Evolutionary conservation across 2,329 filamentous ascomycete genomes (phyloP), one percentile per base, ranked within the genome.

Genomic region (Aspergillus caelatus): DNA sequence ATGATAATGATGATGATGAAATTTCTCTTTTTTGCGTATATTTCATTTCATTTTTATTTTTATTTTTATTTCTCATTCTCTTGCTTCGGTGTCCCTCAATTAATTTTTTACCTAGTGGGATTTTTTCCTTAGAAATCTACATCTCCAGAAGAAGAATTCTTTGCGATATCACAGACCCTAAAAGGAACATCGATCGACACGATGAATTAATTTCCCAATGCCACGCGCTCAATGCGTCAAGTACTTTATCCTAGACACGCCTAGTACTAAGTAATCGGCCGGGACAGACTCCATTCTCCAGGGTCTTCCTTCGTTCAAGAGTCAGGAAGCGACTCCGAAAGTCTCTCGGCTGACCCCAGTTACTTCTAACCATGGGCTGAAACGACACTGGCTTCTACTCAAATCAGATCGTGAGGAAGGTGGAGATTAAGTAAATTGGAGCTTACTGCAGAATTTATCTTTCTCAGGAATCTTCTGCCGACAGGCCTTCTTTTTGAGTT

Each of bases 381-480:
- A 65, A 69, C 65, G 53, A 67, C 59, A 64, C 62, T 64, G 61
- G 64, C 56, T 57, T 60, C 46, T 62, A 62, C 60, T 61, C 61
- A 67, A 63, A 62, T 67, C 64, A 65, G 65, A 68, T 68, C 65
- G 58, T 23, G 28, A 64, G 56, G 52, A 58, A 46, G 60, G 59
- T 43, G 58, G 60, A 52, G 59, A 61, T 65, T 41, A 60, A 52
- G 58, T 50, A 65, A 58, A 55, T 58, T 21, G 48, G 61, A 65
- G 63, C 63, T 63, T 63, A 65, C 65, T 67, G 66, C 64, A 67
- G 64, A 67, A 62, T 58, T 48, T 52, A 59, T 65, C 48, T 63
- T 60, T 34, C 62, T 72, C 67, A 71, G 69, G 71, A 74, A 71
- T 70, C 68, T 71, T 69, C 71, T 73, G 67, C 65, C 65, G 65